Base-by-base conservation (phyloP, 805 yeast genomes). In the Candida multigemmis region DNA sequence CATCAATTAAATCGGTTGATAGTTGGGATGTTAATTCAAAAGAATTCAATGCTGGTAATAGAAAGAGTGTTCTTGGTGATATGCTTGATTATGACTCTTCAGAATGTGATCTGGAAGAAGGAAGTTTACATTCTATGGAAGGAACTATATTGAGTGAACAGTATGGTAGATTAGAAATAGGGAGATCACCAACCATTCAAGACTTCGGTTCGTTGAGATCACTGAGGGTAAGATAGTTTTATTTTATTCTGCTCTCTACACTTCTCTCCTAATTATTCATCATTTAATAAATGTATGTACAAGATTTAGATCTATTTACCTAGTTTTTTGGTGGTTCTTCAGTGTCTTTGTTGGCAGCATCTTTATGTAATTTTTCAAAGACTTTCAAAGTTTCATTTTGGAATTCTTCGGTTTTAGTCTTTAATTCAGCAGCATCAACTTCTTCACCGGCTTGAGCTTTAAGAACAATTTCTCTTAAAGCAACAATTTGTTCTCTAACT, bases 381-480 rank as follows among this genome's bases (percentile, higher is more conserved):
- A 81, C 69, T 56, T 77, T 76, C 65, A 82, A 68, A 11, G 89
- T 75, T 43, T 78, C 69, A 46, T 64, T 72, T 63, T 81, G 87
- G 54, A 81, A 65, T 48, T 74, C 82, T 39, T 78, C 85, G 41
- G 83, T 74, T 69, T 75, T 71, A 42, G 72, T 60, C 70, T 78
- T 78, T 57, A 82, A 67, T 42, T 67, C 73, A 42, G 71, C 65
- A 35, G 73, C 59, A 45, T 71, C 68, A 41, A 75, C 77, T 53
- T 70, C 78, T 37, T 68, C 68, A 50, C 77, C 74, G 27, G 74
- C 58, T 56, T 69, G 75, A 21, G 74, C 78, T 62, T 74, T 71
- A 42, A 75, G 75, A 32, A 77, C 71, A 17, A 74, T 51, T 54
- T 74, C 79, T 66, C 80, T 77, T 50, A 75, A 61, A 34, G 71